Evolutionary conservation across 2,329 filamentous ascomycete species (phyloP), one percentile per base, ranked within the genome.

Genomic region (Colletotrichum sp.): DNA sequence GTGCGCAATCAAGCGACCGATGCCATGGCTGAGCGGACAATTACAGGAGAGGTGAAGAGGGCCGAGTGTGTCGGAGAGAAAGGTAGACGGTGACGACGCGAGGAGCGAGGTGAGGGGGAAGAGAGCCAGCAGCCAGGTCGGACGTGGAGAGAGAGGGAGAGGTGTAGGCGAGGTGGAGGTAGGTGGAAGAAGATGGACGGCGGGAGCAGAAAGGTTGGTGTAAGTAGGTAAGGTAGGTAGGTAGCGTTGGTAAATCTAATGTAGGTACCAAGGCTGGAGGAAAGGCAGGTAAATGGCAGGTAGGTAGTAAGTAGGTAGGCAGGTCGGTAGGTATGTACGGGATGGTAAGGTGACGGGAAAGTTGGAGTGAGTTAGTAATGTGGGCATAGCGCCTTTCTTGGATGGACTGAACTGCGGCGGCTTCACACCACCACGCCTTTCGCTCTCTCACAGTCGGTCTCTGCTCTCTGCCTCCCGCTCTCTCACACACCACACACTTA

Each of bases 21-120:
- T 80, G 83, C 85, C 85, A 86, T 86, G 81, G 84, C 84, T 82
- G 73, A 24, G 48, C 18, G 61, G 62, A 52, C 43, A 77, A 65
- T 77, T 77, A 70, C 58, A 48, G 70, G 62, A 64, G 69, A 70
- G 52, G 74, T 66, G 66, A 36, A 66, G 38, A 70, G 61, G 69
- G 52, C 68, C 66, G 76, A 73, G 36, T 66, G 56, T 73, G 60
- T 76, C 70, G 70, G 76, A 68, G 62, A 30, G 43, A 73, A 26
- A n/a, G 26, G 52, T 24, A 76, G 7, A 36, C 58, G 30, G 55
- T 58, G 52, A 62, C 48, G 43, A 28, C 32, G 52, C 26, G 78
- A 79, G 80, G 80, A 78, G 64, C 78, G 74, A 71, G 62, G 66
- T 70, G 43, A 71, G 61, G 67, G 73, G 75, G 36, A 66, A 67